Base-by-base conservation (phyloP, 2,329 filamentous ascomycete genomes). In the Talaromyces sp. region DNA sequence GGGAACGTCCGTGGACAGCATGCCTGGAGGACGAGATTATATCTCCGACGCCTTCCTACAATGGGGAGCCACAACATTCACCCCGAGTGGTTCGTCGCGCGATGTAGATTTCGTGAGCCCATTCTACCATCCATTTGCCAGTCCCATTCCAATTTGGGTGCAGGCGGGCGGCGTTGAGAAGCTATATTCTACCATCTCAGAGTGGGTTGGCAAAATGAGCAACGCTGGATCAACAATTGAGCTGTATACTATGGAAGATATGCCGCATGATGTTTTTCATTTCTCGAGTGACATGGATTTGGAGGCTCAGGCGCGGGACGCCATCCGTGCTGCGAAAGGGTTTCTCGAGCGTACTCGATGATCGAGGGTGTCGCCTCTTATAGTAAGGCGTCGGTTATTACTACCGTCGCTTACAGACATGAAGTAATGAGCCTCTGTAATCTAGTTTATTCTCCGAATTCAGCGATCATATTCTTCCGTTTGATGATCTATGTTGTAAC, bases 201-300 rank as follows among this genome's bases (percentile, higher is more conserved):
- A 62, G 33, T 62, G 61, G 61, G 61, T 62, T 15, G 22, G 9
- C 35, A 54, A 54, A 56, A 62, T 62, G 61, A 62, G 49, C 35
- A 2, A 62, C 19, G 47, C 47, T 22, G 61, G 61, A 3, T 62
- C 61, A 3, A 43, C 33, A 11, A 62, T 62, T 43, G 45, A 62
- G 25, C 33, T 62, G 45, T 49, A 62, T 41, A 49, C 45, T 41
- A 54, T 62, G 61, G 22, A 54, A 9, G 61, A 43, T 19, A 52
- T 54, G 61, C 61, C 61, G 17, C 61, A 62, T 25, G 61, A 62
- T 15, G 47, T 43, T 4, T 62, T 62, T 56, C 19, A 6, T 13
- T 31, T 62, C 6, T 52, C 60, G 47, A 62, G 22, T 22, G 60
- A 52, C 19, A 47, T 45, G 60, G 60, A 49, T 41, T 31, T 62